Percentiles rank a stretch among this genome's conserved stretches.
Evolutionary conservation across 108 stramenopile species (phyloP).

Genomic region (Fistulifera pelliculosa): DNA sequence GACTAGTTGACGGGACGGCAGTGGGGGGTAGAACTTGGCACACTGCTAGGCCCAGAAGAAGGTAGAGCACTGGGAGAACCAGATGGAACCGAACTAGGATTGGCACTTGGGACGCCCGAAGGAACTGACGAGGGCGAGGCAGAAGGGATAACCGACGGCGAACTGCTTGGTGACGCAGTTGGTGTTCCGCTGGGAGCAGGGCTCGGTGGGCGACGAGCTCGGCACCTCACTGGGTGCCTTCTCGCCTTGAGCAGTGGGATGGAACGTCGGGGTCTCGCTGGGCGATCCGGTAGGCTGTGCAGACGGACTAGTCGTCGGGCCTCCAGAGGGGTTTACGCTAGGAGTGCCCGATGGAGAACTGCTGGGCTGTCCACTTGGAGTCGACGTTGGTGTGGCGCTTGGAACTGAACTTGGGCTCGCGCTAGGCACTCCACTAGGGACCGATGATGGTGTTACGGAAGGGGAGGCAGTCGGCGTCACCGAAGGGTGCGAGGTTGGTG

Average conservation of each 20-base stretch:
- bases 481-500: not conserved
- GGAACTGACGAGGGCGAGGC: not conserved
- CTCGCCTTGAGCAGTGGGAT: not conserved
- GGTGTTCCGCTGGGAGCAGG: slow-evolving; percentile 5
- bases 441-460: not conserved
- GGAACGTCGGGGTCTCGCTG: not conserved
- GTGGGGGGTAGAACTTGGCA: no score
- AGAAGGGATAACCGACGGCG: not conserved
- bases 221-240: not conserved
- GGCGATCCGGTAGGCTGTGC: slow-evolving; percentile 2
- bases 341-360: slow-evolving; percentile 1
- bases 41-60: no score
- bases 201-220: slow-evolving; percentile 1
- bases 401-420: slow-evolving; percentile 1
- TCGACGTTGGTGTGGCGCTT: not conserved
- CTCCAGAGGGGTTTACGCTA: not conserved
- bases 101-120: not conserved
- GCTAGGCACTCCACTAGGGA: no score
- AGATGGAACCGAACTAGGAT: not conserved
- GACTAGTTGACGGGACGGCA: no score
- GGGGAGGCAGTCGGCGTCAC: not conserved
- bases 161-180: not conserved
- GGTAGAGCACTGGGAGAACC: no score
- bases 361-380: slow-evolving; percentile 5
- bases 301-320: slow-evolving; percentile 1